Evolutionary conservation across 2,329 filamentous ascomycete species (phyloP), one percentile per base, ranked within the genome.

Genomic region (Gnomoniopsis sp.): DNA sequence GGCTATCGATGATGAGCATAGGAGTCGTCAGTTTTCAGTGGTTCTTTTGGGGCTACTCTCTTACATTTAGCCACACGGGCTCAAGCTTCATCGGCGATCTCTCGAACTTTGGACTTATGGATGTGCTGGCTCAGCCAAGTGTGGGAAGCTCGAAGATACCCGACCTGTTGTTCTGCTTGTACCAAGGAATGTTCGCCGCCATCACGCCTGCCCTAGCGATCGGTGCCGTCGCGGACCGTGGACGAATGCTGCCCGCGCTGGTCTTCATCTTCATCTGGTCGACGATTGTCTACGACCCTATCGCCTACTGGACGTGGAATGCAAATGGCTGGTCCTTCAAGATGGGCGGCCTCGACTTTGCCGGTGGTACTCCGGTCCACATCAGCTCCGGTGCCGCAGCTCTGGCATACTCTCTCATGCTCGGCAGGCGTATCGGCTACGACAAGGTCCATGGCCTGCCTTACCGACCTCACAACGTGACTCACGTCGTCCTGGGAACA

Each of bases 1-100:
- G 90, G 82, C 82, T 96, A 3, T 90, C 90, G 15, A 84, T 96
- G 77, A 88, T 96, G 77, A 88, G 90, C 17, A 84, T 88, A 3
- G 89, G 85, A 12, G 85, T 96, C 64, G 85, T 92, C 61, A 88
- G 86, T 52, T 96, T 96, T 75, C 91, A 96, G 71, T 96, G 92
- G 91, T 96, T 96, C 79, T 93, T 96, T 79, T 96, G 91, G 91
- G 91, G 91, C 50, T 96, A 93, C 74, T 93, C 89, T 12, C 78
- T 96, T 54, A 83, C 90, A 63, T 96, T 96, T 74, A 92, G 90
- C 7, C 90, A 92, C 73, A 85, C 85, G 22, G 90, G 90, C 59
- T 89, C 88, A 65, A 80, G 80, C 64, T 96, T 86, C 77, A 88
- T 96, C 61, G 91, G 91, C 49, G 84, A 92, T 64, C 80, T 96